These are phyloP conservation scores for Aspergillus viridinutans DNA, from an alignment of 2,329 filamentous ascomycete genomes.

Conservation along the genomic window DNA sequence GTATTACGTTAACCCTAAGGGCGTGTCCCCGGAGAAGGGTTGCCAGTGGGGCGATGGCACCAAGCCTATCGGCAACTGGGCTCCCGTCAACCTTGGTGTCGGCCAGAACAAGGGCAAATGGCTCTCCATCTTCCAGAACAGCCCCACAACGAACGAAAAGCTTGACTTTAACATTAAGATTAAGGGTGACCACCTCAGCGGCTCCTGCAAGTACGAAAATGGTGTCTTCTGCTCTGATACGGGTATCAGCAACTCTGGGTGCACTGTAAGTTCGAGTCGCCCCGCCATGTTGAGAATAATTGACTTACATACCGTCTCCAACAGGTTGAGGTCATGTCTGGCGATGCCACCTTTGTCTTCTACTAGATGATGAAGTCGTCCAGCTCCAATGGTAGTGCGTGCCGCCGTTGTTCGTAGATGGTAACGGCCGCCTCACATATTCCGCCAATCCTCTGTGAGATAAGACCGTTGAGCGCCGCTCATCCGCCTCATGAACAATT, in stretches of 20 bases:
- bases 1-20: constrained; percentile 92
- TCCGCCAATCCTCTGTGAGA: not conserved
- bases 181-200: constrained; percentile 57
- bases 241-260: constrained; percentile 56
- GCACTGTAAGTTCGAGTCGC: constrained; percentile 65
- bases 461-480: constrained; percentile 1
- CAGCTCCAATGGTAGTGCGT: not conserved
- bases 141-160: constrained; percentile 63
- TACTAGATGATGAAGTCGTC: constrained; percentile 20
- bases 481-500: constrained; percentile 28
- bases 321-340: constrained; percentile 48
- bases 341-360: constrained; percentile 49
- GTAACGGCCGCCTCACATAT: not conserved
- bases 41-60: constrained; percentile 71
- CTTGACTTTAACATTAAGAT: constrained; percentile 80
- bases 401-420: constrained; percentile 5
- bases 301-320: constrained; percentile 7
- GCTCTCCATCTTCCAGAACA: constrained; percentile 80
- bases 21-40: constrained; percentile 60
- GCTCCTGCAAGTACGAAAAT: constrained; percentile 62
- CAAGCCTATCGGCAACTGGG: constrained; percentile 69
- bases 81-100: constrained; percentile 80
- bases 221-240: constrained; percentile 57
- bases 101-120: constrained; percentile 70
- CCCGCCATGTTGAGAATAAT: constrained; percentile 4